Evolutionary conservation across 345 rosid genomes (phyloP).

Genomic region (Salix dunnii): DNA sequence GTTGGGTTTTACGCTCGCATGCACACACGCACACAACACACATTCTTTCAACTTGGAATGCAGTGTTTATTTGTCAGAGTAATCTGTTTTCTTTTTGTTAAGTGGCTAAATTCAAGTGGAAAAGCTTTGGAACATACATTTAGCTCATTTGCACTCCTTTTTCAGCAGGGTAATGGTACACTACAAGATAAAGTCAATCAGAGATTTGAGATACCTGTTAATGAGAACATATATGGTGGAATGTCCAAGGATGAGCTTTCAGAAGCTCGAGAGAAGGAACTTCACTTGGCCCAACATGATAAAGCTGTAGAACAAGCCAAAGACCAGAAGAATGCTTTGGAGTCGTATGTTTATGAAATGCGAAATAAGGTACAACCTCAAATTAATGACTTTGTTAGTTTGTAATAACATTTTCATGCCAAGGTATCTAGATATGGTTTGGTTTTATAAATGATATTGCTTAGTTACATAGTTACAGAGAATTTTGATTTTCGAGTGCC

Average conservation of each 20-base stretch:
- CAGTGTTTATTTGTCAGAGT: background rate
- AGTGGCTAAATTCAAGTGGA: background rate
- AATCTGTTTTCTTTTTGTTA: too few species aligned
- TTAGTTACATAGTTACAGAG: background rate
- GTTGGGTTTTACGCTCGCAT: background rate
- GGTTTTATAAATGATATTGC: background rate
- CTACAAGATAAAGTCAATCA: constrained; percentile 30
- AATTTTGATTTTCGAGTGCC: background rate
- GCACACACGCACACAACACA: too few species aligned
- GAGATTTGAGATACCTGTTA: constrained; percentile 55
- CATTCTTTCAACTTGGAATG: background rate
- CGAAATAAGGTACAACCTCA: constrained; percentile 64
- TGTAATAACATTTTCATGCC: background rate
- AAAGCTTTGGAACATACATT: background rate
- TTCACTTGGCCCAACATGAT: constrained; percentile 55
- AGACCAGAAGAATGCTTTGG: constrained; percentile 69
- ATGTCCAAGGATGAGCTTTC: constrained; percentile 51
- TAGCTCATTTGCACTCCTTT: background rate
- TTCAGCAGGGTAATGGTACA: constrained; percentile 38
- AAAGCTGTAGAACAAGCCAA: constrained; percentile 64
- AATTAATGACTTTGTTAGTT: background rate
- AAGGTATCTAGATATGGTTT: background rate
- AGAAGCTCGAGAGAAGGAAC: constrained; percentile 56
- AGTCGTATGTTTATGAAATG: constrained; percentile 75
- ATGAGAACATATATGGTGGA: constrained; percentile 46